Evolutionary conservation across 2,329 filamentous ascomycete genomes (phyloP).

Genomic region (Xylaria sp.): DNA sequence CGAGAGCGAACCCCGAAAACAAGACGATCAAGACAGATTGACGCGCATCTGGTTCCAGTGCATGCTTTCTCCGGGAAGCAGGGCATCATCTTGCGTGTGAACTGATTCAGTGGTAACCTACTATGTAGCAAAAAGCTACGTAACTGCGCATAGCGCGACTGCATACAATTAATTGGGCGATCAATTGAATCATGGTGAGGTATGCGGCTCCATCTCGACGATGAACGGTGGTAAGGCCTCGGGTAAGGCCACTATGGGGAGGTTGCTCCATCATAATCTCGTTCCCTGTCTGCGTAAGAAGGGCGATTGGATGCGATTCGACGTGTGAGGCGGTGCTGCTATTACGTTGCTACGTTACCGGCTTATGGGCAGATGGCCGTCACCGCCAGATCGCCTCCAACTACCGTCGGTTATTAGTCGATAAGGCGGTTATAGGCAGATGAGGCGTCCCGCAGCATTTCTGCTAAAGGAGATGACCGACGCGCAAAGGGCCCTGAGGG

Average conservation of each 20-base stretch:
- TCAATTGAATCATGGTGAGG: conserved; percentile 27
- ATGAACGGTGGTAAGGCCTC: conserved; percentile 9
- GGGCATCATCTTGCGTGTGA: conserved; percentile 4
- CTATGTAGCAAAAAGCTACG: background rate
- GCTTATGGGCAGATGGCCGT: conserved; percentile 33
- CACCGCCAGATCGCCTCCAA: conserved; percentile 41
- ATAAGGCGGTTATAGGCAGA: conserved; percentile 20
- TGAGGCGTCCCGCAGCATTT: conserved; percentile 32
- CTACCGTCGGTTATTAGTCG: conserved; percentile 27
- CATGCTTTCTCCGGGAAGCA: background rate
- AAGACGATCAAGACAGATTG: conserved; percentile 7
- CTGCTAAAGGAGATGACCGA: conserved; percentile 39
- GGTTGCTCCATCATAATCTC: conserved; percentile 13
- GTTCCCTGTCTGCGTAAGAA: conserved; percentile 15
- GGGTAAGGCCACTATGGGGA: conserved; percentile 16
- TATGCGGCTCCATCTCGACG: conserved; percentile 14
- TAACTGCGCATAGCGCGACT: background rate
- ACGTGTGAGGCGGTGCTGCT: conserved; percentile 35
- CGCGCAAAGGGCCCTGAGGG: conserved; percentile 27
- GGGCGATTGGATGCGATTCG: conserved; percentile 32
- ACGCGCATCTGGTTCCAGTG: conserved; percentile 6
- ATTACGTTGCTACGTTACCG: conserved; percentile 37
- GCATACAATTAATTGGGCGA: conserved; percentile 6
- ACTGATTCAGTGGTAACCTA: background rate
- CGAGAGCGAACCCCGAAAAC: background rate